These are phyloP conservation scores for Penicillium sp. DNA, from an alignment of 2,329 filamentous ascomycete species.

Conservation along the genomic window DNA sequence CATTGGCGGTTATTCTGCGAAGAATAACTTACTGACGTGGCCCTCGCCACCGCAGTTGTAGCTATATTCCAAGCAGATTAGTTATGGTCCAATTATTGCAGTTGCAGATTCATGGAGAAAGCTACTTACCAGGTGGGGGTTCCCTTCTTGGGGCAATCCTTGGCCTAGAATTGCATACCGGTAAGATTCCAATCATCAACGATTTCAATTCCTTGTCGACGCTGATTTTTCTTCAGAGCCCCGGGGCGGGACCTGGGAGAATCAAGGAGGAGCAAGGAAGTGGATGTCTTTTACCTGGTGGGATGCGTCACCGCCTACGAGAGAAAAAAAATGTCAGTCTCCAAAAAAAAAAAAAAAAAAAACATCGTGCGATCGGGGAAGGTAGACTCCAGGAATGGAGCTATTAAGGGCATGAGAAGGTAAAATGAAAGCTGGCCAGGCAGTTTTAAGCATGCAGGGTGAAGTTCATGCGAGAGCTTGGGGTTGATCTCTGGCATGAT, in stretches of 20 bases:
- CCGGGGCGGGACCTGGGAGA: too few relatives aligned
- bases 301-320: constrained; percentile 70
- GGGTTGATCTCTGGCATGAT: neutral
- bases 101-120: too few relatives aligned
- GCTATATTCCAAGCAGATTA: too few relatives aligned
- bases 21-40: constrained; percentile 70
- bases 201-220: too few relatives aligned
- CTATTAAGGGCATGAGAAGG: neutral
- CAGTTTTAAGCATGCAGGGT: neutral
- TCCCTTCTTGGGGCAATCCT: constrained; percentile 84
- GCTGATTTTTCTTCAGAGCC: too few relatives aligned
- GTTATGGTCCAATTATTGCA: too few relatives aligned
- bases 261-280: too few relatives aligned
- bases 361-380: neutral
- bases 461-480: neutral
- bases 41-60: constrained; percentile 84
- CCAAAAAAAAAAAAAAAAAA: constrained; percentile 3
- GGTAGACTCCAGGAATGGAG: neutral
- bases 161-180: constrained; percentile 60
- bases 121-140: constrained; percentile 80
- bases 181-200: constrained; percentile 21
- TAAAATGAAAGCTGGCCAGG: neutral
- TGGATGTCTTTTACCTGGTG: constrained; percentile 67
- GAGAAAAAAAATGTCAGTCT: constrained; percentile 28
- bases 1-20: constrained; percentile 6